Conservation (phyloP, 805 yeast genomes). For the Myxozyma mucilagina region DNA sequence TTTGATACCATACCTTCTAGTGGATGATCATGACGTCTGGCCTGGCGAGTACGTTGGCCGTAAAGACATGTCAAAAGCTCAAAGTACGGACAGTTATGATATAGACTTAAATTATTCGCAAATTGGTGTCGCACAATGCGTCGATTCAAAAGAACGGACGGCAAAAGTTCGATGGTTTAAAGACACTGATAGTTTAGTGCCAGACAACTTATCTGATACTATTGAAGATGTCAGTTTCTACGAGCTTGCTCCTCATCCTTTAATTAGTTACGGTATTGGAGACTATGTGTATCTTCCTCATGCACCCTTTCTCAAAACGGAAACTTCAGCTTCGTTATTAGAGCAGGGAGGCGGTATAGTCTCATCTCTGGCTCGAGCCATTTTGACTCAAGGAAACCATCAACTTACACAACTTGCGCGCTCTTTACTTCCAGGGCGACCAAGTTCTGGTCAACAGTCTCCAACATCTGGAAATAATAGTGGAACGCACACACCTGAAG, state of each 20-base stretch:
- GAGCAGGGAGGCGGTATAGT: conserved; percentile 18
- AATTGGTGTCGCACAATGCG: conserved; percentile 28
- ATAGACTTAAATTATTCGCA: conserved; percentile 20
- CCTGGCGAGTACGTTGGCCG: conserved; percentile 30
- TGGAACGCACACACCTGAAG: not conserved
- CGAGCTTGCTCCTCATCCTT: conserved; percentile 28
- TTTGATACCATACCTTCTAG: conserved; percentile 23
- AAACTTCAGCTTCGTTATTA: not conserved
- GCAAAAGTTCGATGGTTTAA: conserved; percentile 30
- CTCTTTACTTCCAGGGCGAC: conserved; percentile 21
- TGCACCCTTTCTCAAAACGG: conserved; percentile 14
- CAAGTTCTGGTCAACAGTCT: conserved; percentile 11
- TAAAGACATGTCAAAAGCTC: conserved; percentile 8
- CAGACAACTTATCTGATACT: conserved; percentile 18
- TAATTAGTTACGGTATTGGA: conserved; percentile 22
- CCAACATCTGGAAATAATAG: conserved; percentile 9
- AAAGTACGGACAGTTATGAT: not conserved
- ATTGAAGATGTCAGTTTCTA: conserved; percentile 29
- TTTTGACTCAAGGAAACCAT: conserved; percentile 26
- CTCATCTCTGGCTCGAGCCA: conserved; percentile 25
- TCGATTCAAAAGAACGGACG: conserved; percentile 23
- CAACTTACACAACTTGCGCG: conserved; percentile 30
- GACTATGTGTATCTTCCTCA: conserved; percentile 29
- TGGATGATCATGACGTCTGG: conserved; percentile 32
- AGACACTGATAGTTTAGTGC: conserved; percentile 9